Evolutionary conservation across 2,329 filamentous ascomycete genomes (phyloP), one percentile per base, ranked within the genome.

Genomic region (Lomentospora prolificans): DNA sequence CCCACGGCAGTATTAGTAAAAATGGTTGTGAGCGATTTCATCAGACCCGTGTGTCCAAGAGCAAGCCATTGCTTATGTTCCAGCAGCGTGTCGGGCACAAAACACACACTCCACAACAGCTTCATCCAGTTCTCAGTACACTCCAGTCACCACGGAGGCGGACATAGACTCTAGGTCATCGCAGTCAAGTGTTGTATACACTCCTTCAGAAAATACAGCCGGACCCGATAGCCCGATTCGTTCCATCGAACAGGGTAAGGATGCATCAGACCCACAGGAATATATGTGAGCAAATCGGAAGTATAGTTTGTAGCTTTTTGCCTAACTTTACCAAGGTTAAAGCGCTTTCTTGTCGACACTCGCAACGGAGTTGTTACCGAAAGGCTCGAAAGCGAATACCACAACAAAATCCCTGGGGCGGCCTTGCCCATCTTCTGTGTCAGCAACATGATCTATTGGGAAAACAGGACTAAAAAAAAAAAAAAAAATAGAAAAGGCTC

Each of bases 361-460:
- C 70, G 75, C 2, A 77, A 76, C 55, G 57, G 51, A 0, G 63
- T 63, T 12, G 64, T 77, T 4, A 61, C 60, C 1, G 22, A 51
- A 1, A 44, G 62, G 2, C 64, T 77, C 5, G 52, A 44, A 0
- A 33, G 50, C 0, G 50, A 60, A 1, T 75, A 76, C 55, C 27
- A 53, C 5, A 50, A 59, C 12, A 57, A 61, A 7, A 57, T 68
- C 1, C 58, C 61, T 0, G 61, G 50, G 5, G 60, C 59, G 24
- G 41, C 58, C 2, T 58, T 73, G 28, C 61, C 60, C 3, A 66
- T 74, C 4, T 76, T 76, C 57, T 77, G 74, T 52, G 69, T 73
- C 8, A 74, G 74, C 61, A 78, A 77, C 58, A 64, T 53, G 1
- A 57, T 68, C 2, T 77, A 78, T 61, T 71, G 70, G 71, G 58